phyloP scores from a whole-genome alignment of 768 basidiomycete genomes.

The Boletus sensibilis region DNA sequence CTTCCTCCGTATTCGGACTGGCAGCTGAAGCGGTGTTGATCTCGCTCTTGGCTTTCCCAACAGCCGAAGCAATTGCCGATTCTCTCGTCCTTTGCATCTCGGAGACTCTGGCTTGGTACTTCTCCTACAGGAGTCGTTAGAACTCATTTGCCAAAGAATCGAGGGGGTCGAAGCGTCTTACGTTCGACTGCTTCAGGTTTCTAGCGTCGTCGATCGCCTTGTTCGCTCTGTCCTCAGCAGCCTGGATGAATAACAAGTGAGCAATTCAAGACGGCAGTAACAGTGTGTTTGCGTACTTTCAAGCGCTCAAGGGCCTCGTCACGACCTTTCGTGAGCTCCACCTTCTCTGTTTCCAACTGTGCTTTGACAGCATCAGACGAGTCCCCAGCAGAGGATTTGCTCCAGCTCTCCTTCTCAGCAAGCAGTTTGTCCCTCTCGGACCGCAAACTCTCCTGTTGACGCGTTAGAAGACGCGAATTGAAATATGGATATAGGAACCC shows the following conservation, averaged over 20 bases:
- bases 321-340: conserved; percentile 52
- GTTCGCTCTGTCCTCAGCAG: conserved; percentile 42
- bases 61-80: conserved; percentile 52
- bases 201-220: conserved; percentile 46
- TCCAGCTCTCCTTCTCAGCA: conserved; percentile 51
- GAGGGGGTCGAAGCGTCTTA: conserved; percentile 2
- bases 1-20: conserved; percentile 36
- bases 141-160: not conserved
- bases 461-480: not conserved
- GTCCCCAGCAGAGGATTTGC: conserved; percentile 20
- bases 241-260: conserved; percentile 26
- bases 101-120: conserved; percentile 54
- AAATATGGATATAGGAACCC: conserved; percentile 6
- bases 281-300: conserved; percentile 43
- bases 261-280: not conserved
- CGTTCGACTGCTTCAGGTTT: conserved; percentile 36
- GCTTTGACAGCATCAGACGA: conserved; percentile 35
- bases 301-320: conserved; percentile 58
- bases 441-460: conserved; percentile 46
- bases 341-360: conserved; percentile 61
- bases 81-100: conserved; percentile 54
- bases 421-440: conserved; percentile 63
- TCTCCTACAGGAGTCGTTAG: conserved; percentile 46
- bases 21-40: conserved; percentile 26
- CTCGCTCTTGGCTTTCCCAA: conserved; percentile 55